A percentile compares a stretch with the other conserved stretches of the same genome.
phyloP scores from a whole-genome alignment of 1,139 yeast genomes.

The Scheffersomyces stambukii region DNA sequence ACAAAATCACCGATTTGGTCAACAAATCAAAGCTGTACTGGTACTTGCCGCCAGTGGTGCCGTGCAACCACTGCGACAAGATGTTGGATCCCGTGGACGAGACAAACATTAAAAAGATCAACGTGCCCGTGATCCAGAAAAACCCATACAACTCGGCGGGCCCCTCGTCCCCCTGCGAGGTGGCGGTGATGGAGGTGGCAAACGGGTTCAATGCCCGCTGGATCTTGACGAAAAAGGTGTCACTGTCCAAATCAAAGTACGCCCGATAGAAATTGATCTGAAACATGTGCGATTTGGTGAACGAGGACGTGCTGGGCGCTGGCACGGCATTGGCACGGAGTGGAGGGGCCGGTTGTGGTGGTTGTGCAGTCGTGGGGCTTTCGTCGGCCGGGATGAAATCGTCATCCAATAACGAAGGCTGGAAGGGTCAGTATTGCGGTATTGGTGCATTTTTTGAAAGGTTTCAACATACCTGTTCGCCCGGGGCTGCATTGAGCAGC shows the following conservation, averaged over 20 bases:
- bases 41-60: constrained; percentile 34
- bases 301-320: constrained; percentile 18
- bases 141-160: constrained; percentile 74
- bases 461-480: no score
- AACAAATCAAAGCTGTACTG: constrained; percentile 60
- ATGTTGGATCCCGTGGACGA: constrained; percentile 56
- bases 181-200: constrained; percentile 17
- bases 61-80: constrained; percentile 43
- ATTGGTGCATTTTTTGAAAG: no score
- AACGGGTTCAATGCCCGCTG: constrained; percentile 45
- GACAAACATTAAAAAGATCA: constrained; percentile 68
- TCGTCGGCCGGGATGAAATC: constrained; percentile 19
- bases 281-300: constrained; percentile 42
- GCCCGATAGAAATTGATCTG: constrained; percentile 53
- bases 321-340: constrained; percentile 10
- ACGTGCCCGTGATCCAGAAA: constrained; percentile 79
- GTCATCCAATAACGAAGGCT: constrained; percentile 12
- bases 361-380: constrained; percentile 10
- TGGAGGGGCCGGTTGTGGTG: constrained; percentile 1
- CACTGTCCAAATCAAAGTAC: constrained; percentile 63
- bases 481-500: no score
- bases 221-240: constrained; percentile 48
- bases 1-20: constrained; percentile 59
- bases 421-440: no score
- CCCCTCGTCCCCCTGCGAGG: constrained; percentile 24